Percentiles rank a stretch among this genome's conserved stretches.
Conservation (phyloP, 2,329 filamentous ascomycete genomes). For the Aspergillus udagawae region DNA sequence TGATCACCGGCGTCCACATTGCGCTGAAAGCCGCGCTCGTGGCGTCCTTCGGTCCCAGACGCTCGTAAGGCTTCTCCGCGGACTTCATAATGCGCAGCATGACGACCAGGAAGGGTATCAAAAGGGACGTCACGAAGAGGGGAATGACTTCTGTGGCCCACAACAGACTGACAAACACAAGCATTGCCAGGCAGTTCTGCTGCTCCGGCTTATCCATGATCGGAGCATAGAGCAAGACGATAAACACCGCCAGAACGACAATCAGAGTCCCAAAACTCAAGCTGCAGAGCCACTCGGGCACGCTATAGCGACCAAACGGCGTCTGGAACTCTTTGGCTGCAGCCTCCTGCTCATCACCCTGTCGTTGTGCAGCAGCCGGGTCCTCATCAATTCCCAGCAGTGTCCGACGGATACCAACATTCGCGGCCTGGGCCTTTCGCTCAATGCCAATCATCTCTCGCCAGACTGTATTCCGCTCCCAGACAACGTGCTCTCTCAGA, state of each 20-base stretch:
- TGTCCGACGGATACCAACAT: constrained; percentile 72
- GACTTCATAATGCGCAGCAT: constrained; percentile 78
- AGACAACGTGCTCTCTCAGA: constrained; percentile 92
- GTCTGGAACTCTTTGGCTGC: constrained; percentile 68
- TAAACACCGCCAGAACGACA: constrained; percentile 67
- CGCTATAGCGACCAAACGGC: constrained; percentile 70
- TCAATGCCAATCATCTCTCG: constrained; percentile 98
- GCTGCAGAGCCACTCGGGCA: constrained; percentile 79
- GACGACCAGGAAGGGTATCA: constrained; percentile 91
- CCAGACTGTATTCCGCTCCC: constrained; percentile 99
- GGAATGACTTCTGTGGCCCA: constrained; percentile 99
- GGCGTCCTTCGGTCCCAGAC: constrained; percentile 75
- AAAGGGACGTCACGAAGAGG: constrained; percentile 89
- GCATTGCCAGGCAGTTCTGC: constrained; percentile 90
- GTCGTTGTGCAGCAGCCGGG: constrained; percentile 64
- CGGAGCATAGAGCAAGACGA: constrained; percentile 67
- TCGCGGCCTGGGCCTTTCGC: constrained; percentile 88
- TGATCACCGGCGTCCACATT: constrained; percentile 99
- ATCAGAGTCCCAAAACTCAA: constrained; percentile 75
- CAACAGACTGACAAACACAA: constrained; percentile 86
- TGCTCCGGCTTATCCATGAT: constrained; percentile 86
- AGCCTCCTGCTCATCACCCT: constrained; percentile 74
- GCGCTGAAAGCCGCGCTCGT: constrained; percentile 82
- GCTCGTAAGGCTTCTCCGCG: constrained; percentile 64
- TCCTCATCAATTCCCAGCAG: constrained; percentile 73